A percentile compares a stretch with the other conserved stretches of the same genome.
These are phyloP conservation scores for Blastobotrys attinorum DNA, from an alignment of 805 yeast genomes.

Conservation along the genomic window DNA sequence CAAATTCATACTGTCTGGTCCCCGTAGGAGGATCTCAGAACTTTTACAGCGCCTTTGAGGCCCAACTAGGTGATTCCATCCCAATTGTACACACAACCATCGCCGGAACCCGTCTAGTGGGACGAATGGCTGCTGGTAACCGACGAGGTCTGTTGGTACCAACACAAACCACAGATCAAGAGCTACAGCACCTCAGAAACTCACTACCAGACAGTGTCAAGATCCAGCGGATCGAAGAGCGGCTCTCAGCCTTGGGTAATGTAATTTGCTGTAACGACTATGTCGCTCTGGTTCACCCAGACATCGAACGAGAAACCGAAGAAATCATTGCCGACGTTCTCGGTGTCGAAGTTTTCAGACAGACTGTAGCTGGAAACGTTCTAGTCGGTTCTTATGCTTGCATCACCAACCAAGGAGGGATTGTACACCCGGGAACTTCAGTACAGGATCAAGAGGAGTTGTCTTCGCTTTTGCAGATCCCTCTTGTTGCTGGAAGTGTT, in stretches of 20 bases:
- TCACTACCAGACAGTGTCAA: constrained; percentile 91
- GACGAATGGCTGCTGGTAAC: constrained; percentile 98
- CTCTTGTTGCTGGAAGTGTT: constrained; percentile 96
- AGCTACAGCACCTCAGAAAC: constrained; percentile 93
- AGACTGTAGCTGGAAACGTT: constrained; percentile 97
- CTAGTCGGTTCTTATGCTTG: constrained; percentile 95
- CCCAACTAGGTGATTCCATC: constrained; percentile 91
- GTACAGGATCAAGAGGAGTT: constrained; percentile 98
- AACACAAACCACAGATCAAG: constrained; percentile 96
- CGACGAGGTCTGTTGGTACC: constrained; percentile 96
- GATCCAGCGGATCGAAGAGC: constrained; percentile 96
- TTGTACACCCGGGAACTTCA: constrained; percentile 96
- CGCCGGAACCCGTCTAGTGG: constrained; percentile 96
- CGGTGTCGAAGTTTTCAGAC: constrained; percentile 98
- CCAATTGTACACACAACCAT: constrained; percentile 97
- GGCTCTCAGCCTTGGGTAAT: constrained; percentile 93
- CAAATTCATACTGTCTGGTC: constrained; percentile 92
- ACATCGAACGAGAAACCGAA: constrained; percentile 98
- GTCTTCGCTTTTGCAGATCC: constrained; percentile 90
- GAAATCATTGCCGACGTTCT: constrained; percentile 95
- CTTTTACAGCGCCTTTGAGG: constrained; percentile 82
- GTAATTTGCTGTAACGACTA: constrained; percentile 98
- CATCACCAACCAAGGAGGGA: constrained; percentile 93
- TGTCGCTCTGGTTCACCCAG: constrained; percentile 98
- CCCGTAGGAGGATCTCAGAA: constrained; percentile 94